Percentiles rank a stretch among this genome's conserved stretches.
phyloP scores from a whole-genome alignment of 1,284 basidiomycete species.

The Schizophyllum commune region DNA sequence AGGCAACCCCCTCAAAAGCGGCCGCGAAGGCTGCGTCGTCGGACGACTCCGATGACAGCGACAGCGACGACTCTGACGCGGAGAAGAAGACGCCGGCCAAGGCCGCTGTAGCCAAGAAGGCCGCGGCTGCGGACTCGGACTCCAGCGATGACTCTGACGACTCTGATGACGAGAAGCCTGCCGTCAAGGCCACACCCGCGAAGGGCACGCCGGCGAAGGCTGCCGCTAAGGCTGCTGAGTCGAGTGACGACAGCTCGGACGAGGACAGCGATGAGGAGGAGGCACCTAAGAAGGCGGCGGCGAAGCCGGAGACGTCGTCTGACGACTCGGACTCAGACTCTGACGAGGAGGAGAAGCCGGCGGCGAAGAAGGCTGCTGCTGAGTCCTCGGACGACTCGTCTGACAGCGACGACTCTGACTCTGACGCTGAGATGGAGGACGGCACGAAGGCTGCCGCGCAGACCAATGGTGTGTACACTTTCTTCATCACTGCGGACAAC shows the following conservation, averaged over 20 bases:
- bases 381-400: constrained; percentile 13
- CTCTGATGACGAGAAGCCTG: constrained; percentile 14
- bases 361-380: constrained; percentile 24
- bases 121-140: constrained; percentile 17
- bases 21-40: constrained; percentile 16
- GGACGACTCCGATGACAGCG: constrained; percentile 18
- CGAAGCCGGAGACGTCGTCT: constrained; percentile 15
- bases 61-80: constrained; percentile 19
- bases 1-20: constrained; percentile 17
- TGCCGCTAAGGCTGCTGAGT: constrained; percentile 17
- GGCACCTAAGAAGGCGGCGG: constrained; percentile 12
- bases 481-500: constrained; percentile 3
- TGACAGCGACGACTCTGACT: constrained; percentile 13
- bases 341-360: constrained; percentile 21
- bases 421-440: constrained; percentile 46
- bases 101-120: constrained; percentile 16
- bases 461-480: constrained; percentile 32
- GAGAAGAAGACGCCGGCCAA: constrained; percentile 17
- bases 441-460: constrained; percentile 23
- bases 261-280: constrained; percentile 1
- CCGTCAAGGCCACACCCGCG: constrained; percentile 13
- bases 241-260: constrained; percentile 16
- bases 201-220: constrained; percentile 12
- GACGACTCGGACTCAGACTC: constrained; percentile 18
- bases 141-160: constrained; percentile 20